phyloP scores from a whole-genome alignment of 148 eudicot genomes.

The Limonium bicolor region DNA sequence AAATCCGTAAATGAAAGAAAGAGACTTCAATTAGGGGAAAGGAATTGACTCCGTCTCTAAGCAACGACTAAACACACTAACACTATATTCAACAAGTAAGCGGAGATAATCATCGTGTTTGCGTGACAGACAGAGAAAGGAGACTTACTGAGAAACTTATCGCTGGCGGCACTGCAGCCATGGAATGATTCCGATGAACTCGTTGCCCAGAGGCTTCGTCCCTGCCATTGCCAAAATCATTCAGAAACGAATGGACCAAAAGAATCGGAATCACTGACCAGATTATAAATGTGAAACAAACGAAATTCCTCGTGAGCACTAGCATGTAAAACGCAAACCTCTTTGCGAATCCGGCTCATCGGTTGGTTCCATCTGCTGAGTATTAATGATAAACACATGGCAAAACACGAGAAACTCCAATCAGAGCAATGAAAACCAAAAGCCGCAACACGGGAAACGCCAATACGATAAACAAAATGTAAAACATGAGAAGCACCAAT shows the following conservation, averaged over 20 bases:
- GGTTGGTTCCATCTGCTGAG: background rate
- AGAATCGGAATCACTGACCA: background rate
- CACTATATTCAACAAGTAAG: too few species aligned
- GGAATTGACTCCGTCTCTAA: background rate
- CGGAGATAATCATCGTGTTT: too few species aligned
- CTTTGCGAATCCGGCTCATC: slow-evolving; percentile 11
- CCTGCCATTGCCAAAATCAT: slow-evolving; percentile 10
- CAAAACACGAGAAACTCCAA: slow-evolving; percentile 1
- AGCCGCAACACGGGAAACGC: too few species aligned
- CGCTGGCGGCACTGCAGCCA: slow-evolving; percentile 62
- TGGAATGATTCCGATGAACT: slow-evolving; percentile 34
- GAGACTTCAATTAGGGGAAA: background rate
- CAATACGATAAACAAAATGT: background rate
- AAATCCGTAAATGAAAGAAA: background rate
- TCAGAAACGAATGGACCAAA: background rate
- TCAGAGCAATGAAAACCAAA: too few species aligned
- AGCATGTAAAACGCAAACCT: slow-evolving; percentile 13
- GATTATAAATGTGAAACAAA: background rate
- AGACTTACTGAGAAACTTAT: slow-evolving; percentile 27
- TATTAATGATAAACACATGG: slow-evolving; percentile 14
- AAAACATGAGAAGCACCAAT: background rate
- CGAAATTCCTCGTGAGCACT: slow-evolving; percentile 8
- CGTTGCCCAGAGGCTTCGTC: slow-evolving; percentile 46
- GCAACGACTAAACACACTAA: background rate
- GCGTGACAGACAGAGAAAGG: background rate